Base-by-base conservation (phyloP, 1,284 basidiomycete genomes). In the Peniophora sp. region DNA sequence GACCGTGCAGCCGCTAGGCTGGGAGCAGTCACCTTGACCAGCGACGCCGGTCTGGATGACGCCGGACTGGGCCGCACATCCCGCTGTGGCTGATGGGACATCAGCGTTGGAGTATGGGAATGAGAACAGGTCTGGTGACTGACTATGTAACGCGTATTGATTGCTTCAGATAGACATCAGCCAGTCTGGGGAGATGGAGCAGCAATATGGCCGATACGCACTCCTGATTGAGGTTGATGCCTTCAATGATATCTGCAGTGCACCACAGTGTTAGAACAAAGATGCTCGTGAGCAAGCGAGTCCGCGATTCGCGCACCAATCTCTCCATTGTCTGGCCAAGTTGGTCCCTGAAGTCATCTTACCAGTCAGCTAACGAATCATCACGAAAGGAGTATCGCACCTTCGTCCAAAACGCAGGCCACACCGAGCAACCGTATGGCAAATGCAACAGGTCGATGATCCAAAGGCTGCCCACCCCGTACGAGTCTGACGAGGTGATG, bases 1-100 rank as follows among this genome's bases (percentile, higher is more conserved):
- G 39, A 87, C 80, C 3, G 78, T 74, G 58, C 88, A 92, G 1
- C 88, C 88, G 2, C 72, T 63, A 2, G 67, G 65, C 9, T 64
- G 62, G 10, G 75, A 72, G 57, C 83, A 85, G 60, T 85, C 68
- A 0, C 56, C 64, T 45, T 51, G 54, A 18, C 59, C 60, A 37
- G 57, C 57, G 12, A 46, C 47, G 50, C 67, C 63, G 44, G 59
- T 61, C 58, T 70, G 61, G 41, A 54, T 49, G 49, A 61, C 56
- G 22, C 56, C 52, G 27, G 50, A 24, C 24, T 60, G 45, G 49
- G 67, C 65, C 14, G 55, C 51, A 57, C 70, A 72, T 9, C 68
- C 68, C 6, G 54, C 52, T 23, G 60, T 57, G 34, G 79, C 27
- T 32, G 27, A 32, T 32, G 12, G 12, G 12, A 32, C n/a, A 12